Evolutionary conservation across 352 stramenopile genomes (phyloP), one percentile per base, ranked within the genome.

Genomic region (Globisporangium recalcitrans): DNA sequence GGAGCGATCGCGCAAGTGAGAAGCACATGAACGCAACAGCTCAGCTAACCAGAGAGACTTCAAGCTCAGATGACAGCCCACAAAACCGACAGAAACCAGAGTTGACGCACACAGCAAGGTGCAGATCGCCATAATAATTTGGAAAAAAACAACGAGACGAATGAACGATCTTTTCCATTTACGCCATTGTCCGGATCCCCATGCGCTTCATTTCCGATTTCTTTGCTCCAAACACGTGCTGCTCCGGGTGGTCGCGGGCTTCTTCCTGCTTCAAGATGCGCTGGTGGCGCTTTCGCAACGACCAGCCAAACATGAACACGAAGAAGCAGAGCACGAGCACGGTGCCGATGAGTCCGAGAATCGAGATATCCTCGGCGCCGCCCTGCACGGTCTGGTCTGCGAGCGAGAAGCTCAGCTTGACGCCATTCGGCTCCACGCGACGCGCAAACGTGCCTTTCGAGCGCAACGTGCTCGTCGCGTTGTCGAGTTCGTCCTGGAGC

Each of bases 391-490:
- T 83, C 53, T 89, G 72, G 40, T 89, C 79, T 0, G 79, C 82
- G 27, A 89, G 77, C 7, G 81, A 87, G 38, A 88, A 91, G 63
- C 72, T 84, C 32, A 91, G 46, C 49, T 88, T 88, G 13, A 87
- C 77, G 5, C 71, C 69, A 11, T 77, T 86, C 4, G 73, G 61
- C 62, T 91, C 81, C 8, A 90, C 77, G 19, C 73, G 70, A 8
- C 78, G 78, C 3, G 76, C 77, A 53, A 91, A 91, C 34, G 82
- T 91, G 26, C 80, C 82, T 36, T 72, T 81, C 2, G 78, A 84
- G 10, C 82, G 77, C n/a, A 91, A 64, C 9, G 68, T 75, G 44
- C 82, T 91, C 22, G 78, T 77, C 4, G 70, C 64, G 34, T 89
- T 87, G 31, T 57, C 58, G 19, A 91, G 40, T 22, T 91, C 72